Conservation (phyloP, 805 yeast genomes). For the Barnettozyma sucrosica region DNA sequence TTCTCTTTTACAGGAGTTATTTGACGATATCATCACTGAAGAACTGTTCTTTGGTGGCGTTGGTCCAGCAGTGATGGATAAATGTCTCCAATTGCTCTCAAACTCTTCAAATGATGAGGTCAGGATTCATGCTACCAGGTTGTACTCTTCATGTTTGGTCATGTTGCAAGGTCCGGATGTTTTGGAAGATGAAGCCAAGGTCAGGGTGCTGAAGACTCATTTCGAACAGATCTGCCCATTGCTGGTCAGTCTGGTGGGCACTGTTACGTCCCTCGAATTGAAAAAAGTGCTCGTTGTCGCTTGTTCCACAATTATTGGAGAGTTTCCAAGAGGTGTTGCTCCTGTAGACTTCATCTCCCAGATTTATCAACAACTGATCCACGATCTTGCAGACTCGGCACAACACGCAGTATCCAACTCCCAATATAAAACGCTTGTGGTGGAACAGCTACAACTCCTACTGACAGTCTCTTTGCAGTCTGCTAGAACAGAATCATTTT, state of each 20-base stretch:
- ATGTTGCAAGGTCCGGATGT: conserved; percentile 50
- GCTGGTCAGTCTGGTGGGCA: conserved; percentile 13
- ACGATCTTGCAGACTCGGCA: conserved; percentile 14
- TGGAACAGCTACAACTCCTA: background rate
- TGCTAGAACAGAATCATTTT: conserved; percentile 3
- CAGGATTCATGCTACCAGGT: conserved; percentile 41
- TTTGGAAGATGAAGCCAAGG: conserved; percentile 32
- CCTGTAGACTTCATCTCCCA: conserved; percentile 12
- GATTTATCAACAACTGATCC: conserved; percentile 5
- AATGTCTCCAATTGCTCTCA: conserved; percentile 36
- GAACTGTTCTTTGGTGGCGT: conserved; percentile 79
- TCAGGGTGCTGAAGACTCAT: conserved; percentile 19
- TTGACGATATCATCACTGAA: conserved; percentile 81
- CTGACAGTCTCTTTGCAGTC: background rate
- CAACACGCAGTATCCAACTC: background rate
- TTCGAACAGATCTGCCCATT: conserved; percentile 14
- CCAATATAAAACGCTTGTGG: background rate
- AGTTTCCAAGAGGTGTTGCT: conserved; percentile 22
- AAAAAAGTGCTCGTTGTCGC: conserved; percentile 15
- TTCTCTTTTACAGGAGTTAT: conserved; percentile 62
- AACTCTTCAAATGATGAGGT: conserved; percentile 29
- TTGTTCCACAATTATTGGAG: conserved; percentile 16
- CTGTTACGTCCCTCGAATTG: conserved; percentile 9
- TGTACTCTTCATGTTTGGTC: conserved; percentile 48
- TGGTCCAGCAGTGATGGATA: conserved; percentile 48